phyloP scores from a whole-genome alignment of 495 filamentous ascomycete genomes.

The Trichoderma reesei region DNA sequence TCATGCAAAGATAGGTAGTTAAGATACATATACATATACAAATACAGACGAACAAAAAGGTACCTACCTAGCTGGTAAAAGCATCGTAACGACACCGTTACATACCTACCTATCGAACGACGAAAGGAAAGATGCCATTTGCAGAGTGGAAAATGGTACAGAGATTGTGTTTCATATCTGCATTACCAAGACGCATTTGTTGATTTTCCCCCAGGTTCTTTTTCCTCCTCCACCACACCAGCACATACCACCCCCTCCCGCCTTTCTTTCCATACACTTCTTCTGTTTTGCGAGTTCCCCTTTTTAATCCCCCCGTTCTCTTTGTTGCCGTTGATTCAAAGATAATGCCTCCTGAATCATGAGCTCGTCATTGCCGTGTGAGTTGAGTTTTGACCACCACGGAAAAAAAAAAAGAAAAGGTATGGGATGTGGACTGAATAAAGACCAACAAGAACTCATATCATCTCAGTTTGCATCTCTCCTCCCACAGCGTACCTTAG shows the following conservation, averaged over 20 bases:
- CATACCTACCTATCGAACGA: background rate
- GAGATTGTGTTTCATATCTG: background rate
- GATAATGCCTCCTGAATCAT: background rate
- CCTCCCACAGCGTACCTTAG: background rate
- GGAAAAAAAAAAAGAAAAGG: background rate
- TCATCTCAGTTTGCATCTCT: background rate
- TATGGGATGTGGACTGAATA: background rate
- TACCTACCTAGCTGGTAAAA: background rate
- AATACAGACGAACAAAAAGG: background rate
- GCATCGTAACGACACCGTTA: background rate
- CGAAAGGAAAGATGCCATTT: constrained; percentile 2
- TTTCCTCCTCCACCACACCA: background rate
- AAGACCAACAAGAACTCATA: background rate
- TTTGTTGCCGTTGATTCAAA: background rate
- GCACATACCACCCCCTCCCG: background rate
- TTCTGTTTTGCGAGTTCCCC: background rate
- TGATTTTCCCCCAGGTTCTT: background rate
- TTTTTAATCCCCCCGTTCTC: background rate
- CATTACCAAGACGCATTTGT: background rate
- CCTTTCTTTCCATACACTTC: background rate
- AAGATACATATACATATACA: background rate
- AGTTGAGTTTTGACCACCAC: background rate
- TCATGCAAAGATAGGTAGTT: too few species aligned
- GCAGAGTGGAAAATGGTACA: background rate
- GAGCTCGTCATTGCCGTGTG: background rate